Evolutionary conservation across 2,329 filamentous ascomycete species (phyloP), one percentile per base, ranked within the genome.

Genomic region (Neopestalotiopsis sp.): DNA sequence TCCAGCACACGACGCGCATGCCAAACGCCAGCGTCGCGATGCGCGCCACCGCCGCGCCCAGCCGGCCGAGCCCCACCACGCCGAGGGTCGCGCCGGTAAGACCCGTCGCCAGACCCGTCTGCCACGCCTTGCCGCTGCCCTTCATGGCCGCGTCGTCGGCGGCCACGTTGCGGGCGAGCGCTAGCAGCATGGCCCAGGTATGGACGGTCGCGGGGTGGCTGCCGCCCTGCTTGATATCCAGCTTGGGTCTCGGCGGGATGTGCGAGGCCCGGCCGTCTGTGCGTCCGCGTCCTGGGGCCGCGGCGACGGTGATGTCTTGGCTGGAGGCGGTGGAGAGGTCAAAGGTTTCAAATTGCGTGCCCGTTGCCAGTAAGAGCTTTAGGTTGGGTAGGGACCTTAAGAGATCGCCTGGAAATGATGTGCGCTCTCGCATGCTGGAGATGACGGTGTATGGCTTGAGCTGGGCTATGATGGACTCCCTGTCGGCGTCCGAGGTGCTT

Each of bases 1-100:
- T 91, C 91, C 91, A 93, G 45, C 86, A 87, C 0, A 91, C 73
- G 1, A 92, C 82, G 9, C 83, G 82, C 90, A 93, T 92, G 7
- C 89, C 90, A 74, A 90, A 92, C 1, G 84, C 89, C 65, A 87
- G 77, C 17, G 84, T 75, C 1, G 86, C 90, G 17, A 91, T 89
- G 69, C 85, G 83, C 1, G 88, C 90, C 17, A 88, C 85, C 34
- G 85, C 84, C 2, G 85, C 84, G 0, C 91, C 91, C 0, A 93
- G 79, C 61, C 87, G 84, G 0, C 91, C 91, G 0, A 93, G 77
- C 0, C 91, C 91, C 0, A 92, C 77, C 1, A 90, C 72, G 0
- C 85, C 90, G 14, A 92, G 80, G 1, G 86, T 91, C 75, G 89
- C 88, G 0, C 89, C 89, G 2, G 86, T 82, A 2, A 92, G 76